Conservation (phyloP, 2,329 filamentous ascomycete species). For the Neobulgaria alba region DNA sequence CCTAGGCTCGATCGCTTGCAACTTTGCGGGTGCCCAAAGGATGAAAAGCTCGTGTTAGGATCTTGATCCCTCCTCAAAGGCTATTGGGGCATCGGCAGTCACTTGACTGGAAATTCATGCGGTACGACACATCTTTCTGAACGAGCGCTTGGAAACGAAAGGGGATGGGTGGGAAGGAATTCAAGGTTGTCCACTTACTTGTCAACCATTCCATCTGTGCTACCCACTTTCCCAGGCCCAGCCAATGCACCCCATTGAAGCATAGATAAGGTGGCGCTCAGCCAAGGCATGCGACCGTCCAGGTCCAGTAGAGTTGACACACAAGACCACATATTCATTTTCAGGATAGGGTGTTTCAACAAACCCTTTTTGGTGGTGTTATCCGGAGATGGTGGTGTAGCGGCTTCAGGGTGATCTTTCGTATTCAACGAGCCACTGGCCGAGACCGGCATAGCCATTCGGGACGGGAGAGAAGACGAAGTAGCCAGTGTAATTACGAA, state of each 20-base stretch:
- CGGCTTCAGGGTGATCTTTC: slow-evolving; percentile 13
- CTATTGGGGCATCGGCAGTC: slow-evolving; percentile 34
- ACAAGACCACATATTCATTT: slow-evolving; percentile 71
- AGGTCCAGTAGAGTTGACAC: slow-evolving; percentile 65
- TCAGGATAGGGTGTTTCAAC: slow-evolving; percentile 42
- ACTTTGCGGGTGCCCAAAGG: no score
- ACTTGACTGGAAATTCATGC: slow-evolving; percentile 54
- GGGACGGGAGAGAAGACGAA: slow-evolving; percentile 57
- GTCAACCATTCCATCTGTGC: slow-evolving; percentile 71
- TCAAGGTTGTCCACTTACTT: slow-evolving; percentile 50
- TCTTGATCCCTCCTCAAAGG: slow-evolving; percentile 19
- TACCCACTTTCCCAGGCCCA: slow-evolving; percentile 68
- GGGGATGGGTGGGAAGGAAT: slow-evolving; percentile 10
- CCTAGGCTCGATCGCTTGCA: no score
- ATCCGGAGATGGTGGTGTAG: slow-evolving; percentile 1
- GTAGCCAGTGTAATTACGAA: slow-evolving; percentile 55
- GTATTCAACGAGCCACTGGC: slow-evolving; percentile 19
- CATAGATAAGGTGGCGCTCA: slow-evolving; percentile 66
- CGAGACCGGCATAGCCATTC: slow-evolving; percentile 30
- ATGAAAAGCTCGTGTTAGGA: no score
- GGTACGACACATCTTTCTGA: slow-evolving; percentile 29
- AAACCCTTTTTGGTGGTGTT: slow-evolving; percentile 8
- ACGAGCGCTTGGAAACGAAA: slow-evolving; percentile 15
- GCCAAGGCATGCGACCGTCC: slow-evolving; percentile 81
- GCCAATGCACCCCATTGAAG: slow-evolving; percentile 63